Conservation (phyloP, 208 protist species). For the Endotrypanum monterogeii region DNA sequence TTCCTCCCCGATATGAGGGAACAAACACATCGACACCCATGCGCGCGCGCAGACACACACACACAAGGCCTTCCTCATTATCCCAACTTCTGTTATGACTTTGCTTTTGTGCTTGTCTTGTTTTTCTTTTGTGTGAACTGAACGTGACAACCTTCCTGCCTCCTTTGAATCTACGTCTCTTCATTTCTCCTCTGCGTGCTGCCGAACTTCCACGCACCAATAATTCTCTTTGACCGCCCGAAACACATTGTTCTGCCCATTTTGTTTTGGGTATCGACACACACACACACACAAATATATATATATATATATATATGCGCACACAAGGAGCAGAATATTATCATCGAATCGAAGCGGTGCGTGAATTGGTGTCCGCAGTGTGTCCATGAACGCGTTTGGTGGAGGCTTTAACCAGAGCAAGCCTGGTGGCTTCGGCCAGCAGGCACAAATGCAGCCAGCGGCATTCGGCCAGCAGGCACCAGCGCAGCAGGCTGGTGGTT, state of each 20-base stretch:
- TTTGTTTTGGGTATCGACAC: neutral
- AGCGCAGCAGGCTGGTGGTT: conserved; percentile 6
- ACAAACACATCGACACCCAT: no score
- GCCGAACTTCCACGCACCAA: no score
- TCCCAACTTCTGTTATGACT: neutral
- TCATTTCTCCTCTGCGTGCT: no score
- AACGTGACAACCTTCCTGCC: neutral
- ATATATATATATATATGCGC: no score
- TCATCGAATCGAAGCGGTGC: neutral
- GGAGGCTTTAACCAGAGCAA: conserved; percentile 38
- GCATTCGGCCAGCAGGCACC: conserved; percentile 47
- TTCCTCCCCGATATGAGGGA: no score
- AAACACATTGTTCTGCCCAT: neutral
- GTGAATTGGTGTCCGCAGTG: neutral
- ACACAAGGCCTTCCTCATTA: no score
- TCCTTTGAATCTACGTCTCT: neutral
- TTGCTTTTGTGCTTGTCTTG: neutral
- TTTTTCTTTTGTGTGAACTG: neutral
- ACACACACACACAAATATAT: neutral
- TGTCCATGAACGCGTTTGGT: conserved; percentile 21
- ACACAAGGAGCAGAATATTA: neutral
- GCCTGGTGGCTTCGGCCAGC: conserved; percentile 41
- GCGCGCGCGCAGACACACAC: no score
- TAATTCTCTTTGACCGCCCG: no score
- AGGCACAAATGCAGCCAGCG: conserved; percentile 10